Conservation (phyloP, 208 protist species). For the Willaertia magna region DNA sequence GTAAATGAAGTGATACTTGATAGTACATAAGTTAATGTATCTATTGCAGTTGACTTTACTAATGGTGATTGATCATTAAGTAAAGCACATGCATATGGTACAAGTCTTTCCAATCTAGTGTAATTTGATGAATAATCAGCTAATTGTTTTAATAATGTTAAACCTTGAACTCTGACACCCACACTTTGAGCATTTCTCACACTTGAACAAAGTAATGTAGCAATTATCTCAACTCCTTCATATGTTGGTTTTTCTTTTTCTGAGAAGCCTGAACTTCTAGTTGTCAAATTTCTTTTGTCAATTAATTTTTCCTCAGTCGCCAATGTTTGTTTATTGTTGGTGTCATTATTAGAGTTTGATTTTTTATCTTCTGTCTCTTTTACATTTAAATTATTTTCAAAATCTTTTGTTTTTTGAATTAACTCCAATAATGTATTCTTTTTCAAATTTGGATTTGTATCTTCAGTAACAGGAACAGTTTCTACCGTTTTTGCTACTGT, state of each 20-base stretch:
- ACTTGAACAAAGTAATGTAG: background rate
- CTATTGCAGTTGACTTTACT: background rate
- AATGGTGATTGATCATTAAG: background rate
- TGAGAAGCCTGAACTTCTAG: background rate
- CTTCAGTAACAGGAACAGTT: background rate
- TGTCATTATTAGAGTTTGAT: background rate
- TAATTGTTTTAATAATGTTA: background rate
- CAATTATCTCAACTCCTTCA: background rate
- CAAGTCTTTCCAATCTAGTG: slow-evolving; percentile 9
- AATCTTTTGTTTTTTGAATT: background rate
- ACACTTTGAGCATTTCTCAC: background rate
- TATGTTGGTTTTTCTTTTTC: background rate
- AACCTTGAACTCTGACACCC: background rate
- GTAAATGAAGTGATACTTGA: slow-evolving; percentile 30
- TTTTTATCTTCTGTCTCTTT: too few relatives aligned
- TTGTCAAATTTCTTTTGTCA: background rate
- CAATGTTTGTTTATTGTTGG: background rate
- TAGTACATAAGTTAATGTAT: slow-evolving; percentile 25
- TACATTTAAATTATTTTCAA: background rate
- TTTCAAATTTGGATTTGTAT: background rate
- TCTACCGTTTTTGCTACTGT: background rate
- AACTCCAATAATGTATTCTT: background rate
- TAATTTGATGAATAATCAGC: background rate
- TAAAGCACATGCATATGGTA: slow-evolving; percentile 18
- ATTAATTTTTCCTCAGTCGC: background rate